Conservation (phyloP, 306 rosid species). For the Begonia masoniana region DNA sequence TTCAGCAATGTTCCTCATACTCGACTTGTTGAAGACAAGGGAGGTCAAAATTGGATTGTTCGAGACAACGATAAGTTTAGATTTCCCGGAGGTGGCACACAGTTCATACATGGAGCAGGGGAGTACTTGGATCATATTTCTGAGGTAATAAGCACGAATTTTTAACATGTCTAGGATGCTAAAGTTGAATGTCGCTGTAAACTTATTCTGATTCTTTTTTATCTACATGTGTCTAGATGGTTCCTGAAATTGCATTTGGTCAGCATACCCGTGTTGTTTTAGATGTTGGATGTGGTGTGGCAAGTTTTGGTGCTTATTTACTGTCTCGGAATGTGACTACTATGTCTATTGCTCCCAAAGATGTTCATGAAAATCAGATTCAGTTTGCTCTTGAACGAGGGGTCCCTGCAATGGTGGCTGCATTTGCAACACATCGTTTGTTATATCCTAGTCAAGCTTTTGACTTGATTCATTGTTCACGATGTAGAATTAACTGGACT, state of each 20-base stretch:
- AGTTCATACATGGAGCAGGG: slow-evolving; percentile 71
- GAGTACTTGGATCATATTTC: slow-evolving; percentile 67
- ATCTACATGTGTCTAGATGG: slow-evolving; percentile 33
- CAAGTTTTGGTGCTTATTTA: slow-evolving; percentile 79
- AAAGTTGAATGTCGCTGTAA: background rate
- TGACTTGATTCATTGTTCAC: slow-evolving; percentile 84
- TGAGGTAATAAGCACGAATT: slow-evolving; percentile 23
- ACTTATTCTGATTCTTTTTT: slow-evolving; percentile 17
- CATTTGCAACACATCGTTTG: slow-evolving; percentile 54
- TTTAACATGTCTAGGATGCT: slow-evolving; percentile 4
- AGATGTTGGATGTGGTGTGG: slow-evolving; percentile 87
- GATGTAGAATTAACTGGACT: slow-evolving; percentile 83
- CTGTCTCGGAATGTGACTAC: slow-evolving; percentile 62
- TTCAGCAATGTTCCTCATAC: slow-evolving; percentile 77
- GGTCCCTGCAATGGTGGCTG: slow-evolving; percentile 73
- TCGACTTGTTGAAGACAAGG: slow-evolving; percentile 72
- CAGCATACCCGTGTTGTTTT: slow-evolving; percentile 48
- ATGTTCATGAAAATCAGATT: slow-evolving; percentile 74
- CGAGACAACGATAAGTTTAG: slow-evolving; percentile 42
- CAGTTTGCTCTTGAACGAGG: slow-evolving; percentile 97
- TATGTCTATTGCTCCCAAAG: slow-evolving; percentile 75
- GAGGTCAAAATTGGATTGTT: slow-evolving; percentile 78
- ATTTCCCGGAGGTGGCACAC: slow-evolving; percentile 79
- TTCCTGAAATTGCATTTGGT: slow-evolving; percentile 76
- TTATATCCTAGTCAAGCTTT: slow-evolving; percentile 85